Evolutionary conservation across 1,284 basidiomycete genomes (phyloP).

Genomic region (Xerocomus cyaneibrunnescens): DNA sequence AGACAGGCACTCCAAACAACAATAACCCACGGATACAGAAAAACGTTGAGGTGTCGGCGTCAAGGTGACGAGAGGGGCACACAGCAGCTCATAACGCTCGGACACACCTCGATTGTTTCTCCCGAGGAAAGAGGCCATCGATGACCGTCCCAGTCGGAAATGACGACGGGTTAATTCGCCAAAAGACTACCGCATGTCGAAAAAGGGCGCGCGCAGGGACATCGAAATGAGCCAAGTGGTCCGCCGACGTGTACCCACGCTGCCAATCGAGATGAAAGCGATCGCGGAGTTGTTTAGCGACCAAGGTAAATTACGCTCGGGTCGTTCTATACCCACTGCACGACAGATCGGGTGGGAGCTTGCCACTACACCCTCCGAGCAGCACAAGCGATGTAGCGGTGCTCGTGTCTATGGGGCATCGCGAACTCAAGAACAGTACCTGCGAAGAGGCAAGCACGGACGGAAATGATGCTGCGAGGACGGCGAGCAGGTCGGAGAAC

Average conservation of each 20-base stretch:
- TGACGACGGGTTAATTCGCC: neutral
- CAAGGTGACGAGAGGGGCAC: too few species aligned
- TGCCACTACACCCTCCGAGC: too few species aligned
- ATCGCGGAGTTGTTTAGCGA: neutral
- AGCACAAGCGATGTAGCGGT: too few species aligned
- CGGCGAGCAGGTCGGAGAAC: slow-evolving; percentile 6
- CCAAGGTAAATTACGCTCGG: neutral
- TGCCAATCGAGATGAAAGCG: slow-evolving; percentile 3
- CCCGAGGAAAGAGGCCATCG: neutral
- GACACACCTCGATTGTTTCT: too few species aligned
- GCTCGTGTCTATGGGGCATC: too few species aligned
- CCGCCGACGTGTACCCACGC: slow-evolving; percentile 4
- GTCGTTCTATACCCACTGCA: neutral
- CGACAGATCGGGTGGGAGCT: neutral
- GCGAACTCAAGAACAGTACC: too few species aligned
- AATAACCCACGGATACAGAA: too few species aligned
- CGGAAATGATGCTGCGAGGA: neutral
- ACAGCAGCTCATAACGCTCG: too few species aligned
- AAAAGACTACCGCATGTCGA: neutral
- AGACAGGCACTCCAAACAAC: too few species aligned
- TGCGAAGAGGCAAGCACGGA: neutral
- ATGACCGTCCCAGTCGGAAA: neutral
- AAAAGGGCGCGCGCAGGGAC: neutral
- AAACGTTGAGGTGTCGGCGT: too few species aligned
- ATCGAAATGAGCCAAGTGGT: neutral